Conservation (phyloP, 1,284 basidiomycete species). For the Flammula alnicola region DNA sequence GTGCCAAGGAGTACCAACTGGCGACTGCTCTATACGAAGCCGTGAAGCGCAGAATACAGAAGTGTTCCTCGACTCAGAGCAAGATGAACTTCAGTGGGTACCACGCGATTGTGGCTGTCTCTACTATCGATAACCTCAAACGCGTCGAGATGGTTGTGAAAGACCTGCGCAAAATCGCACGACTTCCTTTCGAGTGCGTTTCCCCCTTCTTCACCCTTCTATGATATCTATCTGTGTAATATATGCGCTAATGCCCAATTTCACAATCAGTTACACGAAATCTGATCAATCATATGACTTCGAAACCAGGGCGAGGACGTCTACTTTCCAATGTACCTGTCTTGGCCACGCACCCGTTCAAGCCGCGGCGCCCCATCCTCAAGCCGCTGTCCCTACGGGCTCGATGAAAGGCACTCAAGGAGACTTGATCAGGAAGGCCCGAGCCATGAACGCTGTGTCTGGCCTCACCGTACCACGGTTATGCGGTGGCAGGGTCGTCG, state of each 20-base stretch:
- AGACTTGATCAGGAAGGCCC: constrained; percentile 11
- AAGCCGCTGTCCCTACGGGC: too few species aligned
- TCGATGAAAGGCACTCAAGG: constrained; percentile 13
- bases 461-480: neutral
- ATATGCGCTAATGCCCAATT: neutral
- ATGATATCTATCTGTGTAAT: neutral
- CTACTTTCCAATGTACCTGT: constrained; percentile 17
- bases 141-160: constrained; percentile 18
- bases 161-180: constrained; percentile 22
- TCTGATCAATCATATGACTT: constrained; percentile 4
- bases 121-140: constrained; percentile 19
- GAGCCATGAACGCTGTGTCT: neutral
- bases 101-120: constrained; percentile 21
- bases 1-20: constrained; percentile 20
- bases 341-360: constrained; percentile 6
- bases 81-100: constrained; percentile 17
- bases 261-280: constrained; percentile 6
- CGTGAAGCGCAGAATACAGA: constrained; percentile 11
- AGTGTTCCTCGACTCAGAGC: neutral
- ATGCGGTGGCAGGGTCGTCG: constrained; percentile 19
- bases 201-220: neutral
- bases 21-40: constrained; percentile 20
- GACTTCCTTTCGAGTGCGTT: constrained; percentile 24
- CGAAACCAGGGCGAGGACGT: constrained; percentile 4
- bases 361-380: neutral